Conservation (phyloP, 371 early-diverging fungal species). For the Lichtheimia ornata region DNA sequence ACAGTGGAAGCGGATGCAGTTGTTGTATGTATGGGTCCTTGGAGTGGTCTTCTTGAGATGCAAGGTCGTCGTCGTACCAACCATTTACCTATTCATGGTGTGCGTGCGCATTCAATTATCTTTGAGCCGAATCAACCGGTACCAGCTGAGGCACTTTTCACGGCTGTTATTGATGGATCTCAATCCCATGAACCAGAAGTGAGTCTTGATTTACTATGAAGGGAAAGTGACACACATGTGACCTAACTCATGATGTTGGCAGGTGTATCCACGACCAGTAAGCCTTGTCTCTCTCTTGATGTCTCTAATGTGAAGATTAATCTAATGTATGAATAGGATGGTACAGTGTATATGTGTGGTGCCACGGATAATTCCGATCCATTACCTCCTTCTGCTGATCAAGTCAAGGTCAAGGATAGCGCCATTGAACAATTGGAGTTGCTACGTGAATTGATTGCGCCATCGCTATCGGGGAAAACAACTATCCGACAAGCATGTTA, state of each 20-base stretch:
- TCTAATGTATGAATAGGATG: conserved; percentile 41
- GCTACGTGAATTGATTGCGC: conserved; percentile 4
- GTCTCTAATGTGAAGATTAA: conserved; percentile 28
- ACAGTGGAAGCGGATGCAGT: conserved; percentile 31
- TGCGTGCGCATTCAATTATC: conserved; percentile 51
- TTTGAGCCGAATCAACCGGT: conserved; percentile 27
- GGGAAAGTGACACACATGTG: not conserved
- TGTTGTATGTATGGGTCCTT: conserved; percentile 57
- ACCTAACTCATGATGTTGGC: not conserved
- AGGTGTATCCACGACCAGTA: conserved; percentile 41
- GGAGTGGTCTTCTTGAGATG: conserved; percentile 38
- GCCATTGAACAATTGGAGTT: conserved; percentile 18
- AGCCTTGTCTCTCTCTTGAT: conserved; percentile 14
- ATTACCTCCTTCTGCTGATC: conserved; percentile 43
- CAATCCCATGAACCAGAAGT: conserved; percentile 50
- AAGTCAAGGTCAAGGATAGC: conserved; percentile 33
- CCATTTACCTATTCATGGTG: conserved; percentile 33
- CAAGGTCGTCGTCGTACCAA: conserved; percentile 22
- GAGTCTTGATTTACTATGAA: conserved; percentile 4
- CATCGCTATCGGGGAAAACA: conserved; percentile 16
- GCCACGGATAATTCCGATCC: conserved; percentile 50
- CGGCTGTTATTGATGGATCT: conserved; percentile 25
- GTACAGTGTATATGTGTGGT: conserved; percentile 72
- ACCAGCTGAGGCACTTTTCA: conserved; percentile 50
- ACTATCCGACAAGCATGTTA: conserved; percentile 61